Evolutionary conservation across 805 yeast genomes (phyloP).

Genomic region (Starmerella vaccinii): DNA sequence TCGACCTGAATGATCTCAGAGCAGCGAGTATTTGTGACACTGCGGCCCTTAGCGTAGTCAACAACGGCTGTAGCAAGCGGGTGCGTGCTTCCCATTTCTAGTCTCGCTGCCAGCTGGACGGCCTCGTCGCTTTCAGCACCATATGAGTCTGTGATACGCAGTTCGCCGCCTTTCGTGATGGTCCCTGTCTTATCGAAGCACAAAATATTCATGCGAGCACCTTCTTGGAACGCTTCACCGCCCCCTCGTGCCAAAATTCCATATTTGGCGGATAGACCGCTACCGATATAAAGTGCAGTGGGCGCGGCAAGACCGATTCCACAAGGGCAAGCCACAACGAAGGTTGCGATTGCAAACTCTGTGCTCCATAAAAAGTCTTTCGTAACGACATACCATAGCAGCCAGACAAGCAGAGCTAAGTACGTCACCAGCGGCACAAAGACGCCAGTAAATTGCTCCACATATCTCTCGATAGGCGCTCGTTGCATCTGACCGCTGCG

Average conservation of each 20-base stretch:
- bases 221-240: constrained; percentile 74
- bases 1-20: constrained; percentile 16
- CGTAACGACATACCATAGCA: constrained; percentile 57
- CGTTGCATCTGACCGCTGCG: constrained; percentile 62
- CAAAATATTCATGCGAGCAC: constrained; percentile 48
- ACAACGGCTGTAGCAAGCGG: constrained; percentile 56
- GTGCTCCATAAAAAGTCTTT: constrained; percentile 74
- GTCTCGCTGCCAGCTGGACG: constrained; percentile 35
- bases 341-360: constrained; percentile 66
- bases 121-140: constrained; percentile 27
- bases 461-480: constrained; percentile 63
- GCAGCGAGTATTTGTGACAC: constrained; percentile 13
- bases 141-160: constrained; percentile 43
- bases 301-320: constrained; percentile 81
- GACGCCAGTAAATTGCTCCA: constrained; percentile 56
- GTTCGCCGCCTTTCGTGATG: constrained; percentile 52
- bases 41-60: constrained; percentile 29
- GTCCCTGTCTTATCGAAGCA: constrained; percentile 79
- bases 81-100: constrained; percentile 57
- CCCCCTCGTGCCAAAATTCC: constrained; percentile 74
- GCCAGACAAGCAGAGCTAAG: constrained; percentile 55
- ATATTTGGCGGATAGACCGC: constrained; percentile 66
- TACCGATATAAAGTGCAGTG: constrained; percentile 69
- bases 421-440: constrained; percentile 62
- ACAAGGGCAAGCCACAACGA: constrained; percentile 79